phyloP scores from a whole-genome alignment of 192 early-diverging fungal species.

The Backusella sp. region DNA sequence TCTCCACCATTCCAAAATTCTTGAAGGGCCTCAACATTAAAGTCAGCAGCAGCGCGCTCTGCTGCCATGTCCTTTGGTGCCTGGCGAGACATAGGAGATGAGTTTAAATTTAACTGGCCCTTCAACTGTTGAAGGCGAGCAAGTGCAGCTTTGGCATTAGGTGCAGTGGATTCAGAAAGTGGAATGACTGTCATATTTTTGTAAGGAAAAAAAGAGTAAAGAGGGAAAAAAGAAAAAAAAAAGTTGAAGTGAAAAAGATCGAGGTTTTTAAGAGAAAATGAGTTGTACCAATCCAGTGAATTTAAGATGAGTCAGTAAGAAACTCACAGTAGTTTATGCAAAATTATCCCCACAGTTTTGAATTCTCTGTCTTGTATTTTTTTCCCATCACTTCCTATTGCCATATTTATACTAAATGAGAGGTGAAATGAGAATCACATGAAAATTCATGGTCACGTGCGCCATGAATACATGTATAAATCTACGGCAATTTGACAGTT shows the following conservation, averaged over 20 bases:
- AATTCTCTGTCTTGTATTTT: not conserved
- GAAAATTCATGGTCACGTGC: not conserved
- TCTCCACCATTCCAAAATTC: constrained; percentile 42
- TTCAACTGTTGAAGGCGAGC: constrained; percentile 24
- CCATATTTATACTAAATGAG: not conserved
- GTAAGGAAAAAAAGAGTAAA: not conserved
- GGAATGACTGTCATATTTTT: not conserved
- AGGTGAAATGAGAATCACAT: not conserved
- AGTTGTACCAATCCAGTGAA: not conserved
- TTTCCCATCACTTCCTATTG: constrained; percentile 8
- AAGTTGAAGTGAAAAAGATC: not conserved
- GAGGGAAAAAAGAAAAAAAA: not conserved
- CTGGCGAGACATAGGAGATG: constrained; percentile 22
- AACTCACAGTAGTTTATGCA: not conserved
- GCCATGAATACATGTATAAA: not conserved
- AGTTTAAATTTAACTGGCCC: constrained; percentile 18
- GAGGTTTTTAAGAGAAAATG: not conserved
- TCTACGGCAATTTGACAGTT: not conserved
- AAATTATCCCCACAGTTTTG: not conserved
- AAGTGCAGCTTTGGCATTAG: constrained; percentile 17
- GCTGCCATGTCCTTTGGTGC: constrained; percentile 44
- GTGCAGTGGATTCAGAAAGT: constrained; percentile 15
- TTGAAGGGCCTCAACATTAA: constrained; percentile 49
- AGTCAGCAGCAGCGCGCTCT: constrained; percentile 52
- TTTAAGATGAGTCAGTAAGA: not conserved